Evolutionary conservation across 2,329 filamentous ascomycete genomes (phyloP).

Genomic region (Zymoseptoria tritici): DNA sequence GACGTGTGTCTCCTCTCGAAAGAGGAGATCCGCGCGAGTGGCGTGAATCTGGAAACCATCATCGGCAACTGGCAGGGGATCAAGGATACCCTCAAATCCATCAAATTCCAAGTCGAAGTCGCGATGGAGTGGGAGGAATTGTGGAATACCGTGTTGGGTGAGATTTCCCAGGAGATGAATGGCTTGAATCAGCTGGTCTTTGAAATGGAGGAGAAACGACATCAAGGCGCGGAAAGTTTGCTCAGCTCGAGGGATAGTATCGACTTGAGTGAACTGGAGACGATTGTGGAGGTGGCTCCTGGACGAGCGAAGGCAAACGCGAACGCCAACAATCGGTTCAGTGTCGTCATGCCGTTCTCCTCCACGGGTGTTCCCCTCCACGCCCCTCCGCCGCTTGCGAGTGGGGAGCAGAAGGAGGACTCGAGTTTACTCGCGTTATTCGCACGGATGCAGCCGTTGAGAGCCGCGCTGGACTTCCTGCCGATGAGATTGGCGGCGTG

Average conservation of each 20-base stretch:
- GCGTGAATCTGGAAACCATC: conserved; percentile 83
- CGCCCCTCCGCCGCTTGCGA: conserved; percentile 40
- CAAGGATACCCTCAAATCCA: conserved; percentile 64
- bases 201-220: conserved; percentile 94
- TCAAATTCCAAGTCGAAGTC: conserved; percentile 87
- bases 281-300: conserved; percentile 83
- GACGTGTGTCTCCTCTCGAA: conserved; percentile 68
- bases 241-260: conserved; percentile 45
- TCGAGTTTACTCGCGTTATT: conserved; percentile 83
- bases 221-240: conserved; percentile 66
- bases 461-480: conserved; percentile 88
- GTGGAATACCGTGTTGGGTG: conserved; percentile 87
- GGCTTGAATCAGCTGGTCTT: conserved; percentile 75
- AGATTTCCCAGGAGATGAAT: conserved; percentile 85
- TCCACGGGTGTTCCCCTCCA: conserved; percentile 53
- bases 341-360: conserved; percentile 52
- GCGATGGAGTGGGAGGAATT: conserved; percentile 99
- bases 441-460: conserved; percentile 87
- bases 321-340: conserved; percentile 54
- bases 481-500: conserved; percentile 92
- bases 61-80: conserved; percentile 79
- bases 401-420: conserved; percentile 62
- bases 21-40: conserved; percentile 65
- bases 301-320: conserved; percentile 38
- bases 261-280: conserved; percentile 85